These are phyloP conservation scores for Leishmania gerbilli DNA, from an alignment of 208 protist species.

Conservation along the genomic window DNA sequence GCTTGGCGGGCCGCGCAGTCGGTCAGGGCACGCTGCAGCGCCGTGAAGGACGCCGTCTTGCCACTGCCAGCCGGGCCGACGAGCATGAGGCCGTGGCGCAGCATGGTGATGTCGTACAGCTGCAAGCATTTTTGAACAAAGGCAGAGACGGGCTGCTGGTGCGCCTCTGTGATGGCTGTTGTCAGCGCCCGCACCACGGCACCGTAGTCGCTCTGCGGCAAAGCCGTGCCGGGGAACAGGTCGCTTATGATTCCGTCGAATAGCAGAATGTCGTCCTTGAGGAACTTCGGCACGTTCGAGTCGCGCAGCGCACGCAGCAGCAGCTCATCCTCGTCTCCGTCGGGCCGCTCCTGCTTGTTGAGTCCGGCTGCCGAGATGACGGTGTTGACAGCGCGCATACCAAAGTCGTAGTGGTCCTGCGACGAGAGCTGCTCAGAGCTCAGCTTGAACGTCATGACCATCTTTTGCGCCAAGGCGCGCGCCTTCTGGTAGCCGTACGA, in stretches of 20 bases:
- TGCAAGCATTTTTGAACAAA: conserved; percentile 98
- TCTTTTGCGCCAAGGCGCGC: conserved; percentile 94
- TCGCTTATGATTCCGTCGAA: conserved; percentile 98
- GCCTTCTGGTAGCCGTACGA: conserved; percentile 98
- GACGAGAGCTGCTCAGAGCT: conserved; percentile 98
- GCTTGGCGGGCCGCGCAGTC: conserved; percentile 70
- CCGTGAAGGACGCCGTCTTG: conserved; percentile 94
- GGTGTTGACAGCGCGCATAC: conserved; percentile 99
- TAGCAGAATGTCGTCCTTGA: conserved; percentile 93
- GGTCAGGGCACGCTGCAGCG: conserved; percentile 85
- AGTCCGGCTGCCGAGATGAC: conserved; percentile 98
- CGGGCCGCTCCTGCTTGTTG: conserved; percentile 92
- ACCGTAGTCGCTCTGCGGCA: conserved; percentile 95
- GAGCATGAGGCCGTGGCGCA: conserved; percentile 98
- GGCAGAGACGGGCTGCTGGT: conserved; percentile 87
- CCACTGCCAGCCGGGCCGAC: conserved; percentile 96
- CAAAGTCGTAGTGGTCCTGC: conserved; percentile 99
- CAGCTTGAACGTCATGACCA: conserved; percentile 98
- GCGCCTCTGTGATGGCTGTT: conserved; percentile 54
- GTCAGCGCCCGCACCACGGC: conserved; percentile 83
- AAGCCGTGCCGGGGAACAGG: conserved; percentile 96
- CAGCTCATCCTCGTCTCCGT: conserved; percentile 94
- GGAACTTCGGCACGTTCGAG: conserved; percentile 98
- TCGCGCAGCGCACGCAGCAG: conserved; percentile 96
- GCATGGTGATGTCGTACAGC: conserved; percentile 98